A percentile compares a stretch with the other conserved stretches of the same genome.
Conservation (phyloP, 108 stramenopile genomes). For the Conticribra weissflogii region DNA sequence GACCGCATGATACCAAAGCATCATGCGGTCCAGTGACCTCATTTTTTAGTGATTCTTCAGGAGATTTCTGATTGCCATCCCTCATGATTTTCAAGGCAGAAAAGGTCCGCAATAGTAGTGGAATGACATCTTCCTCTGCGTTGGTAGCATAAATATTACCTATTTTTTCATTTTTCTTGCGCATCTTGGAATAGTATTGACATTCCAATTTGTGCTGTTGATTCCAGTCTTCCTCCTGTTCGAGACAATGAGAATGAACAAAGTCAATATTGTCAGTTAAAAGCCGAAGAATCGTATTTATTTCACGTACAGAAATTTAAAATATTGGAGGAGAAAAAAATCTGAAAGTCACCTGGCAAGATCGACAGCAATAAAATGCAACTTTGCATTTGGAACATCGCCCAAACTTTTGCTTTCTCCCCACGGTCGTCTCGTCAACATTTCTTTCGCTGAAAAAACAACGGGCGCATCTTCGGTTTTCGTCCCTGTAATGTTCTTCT, state of each 20-base stretch:
- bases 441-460: slow-evolving; percentile 34
- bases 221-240: slow-evolving; percentile 34
- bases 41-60: too few species aligned
- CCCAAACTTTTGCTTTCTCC: slow-evolving; percentile 10
- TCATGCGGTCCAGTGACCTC: background rate
- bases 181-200: slow-evolving; percentile 33
- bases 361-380: slow-evolving; percentile 33
- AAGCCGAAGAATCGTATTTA: too few species aligned
- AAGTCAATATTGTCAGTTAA: too few species aligned
- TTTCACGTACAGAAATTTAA: background rate
- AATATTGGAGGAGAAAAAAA: background rate
- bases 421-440: slow-evolving; percentile 3
- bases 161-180: background rate
- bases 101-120: slow-evolving; percentile 33
- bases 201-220: slow-evolving; percentile 37
- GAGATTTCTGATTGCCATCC: slow-evolving; percentile 1
- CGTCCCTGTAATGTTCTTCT: slow-evolving; percentile 1
- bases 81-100: slow-evolving; percentile 15
- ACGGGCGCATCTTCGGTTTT: slow-evolving; percentile 21
- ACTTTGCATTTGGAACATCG: slow-evolving; percentile 34
- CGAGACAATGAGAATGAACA: background rate
- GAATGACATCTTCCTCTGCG: slow-evolving; percentile 38
- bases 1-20: slow-evolving; percentile 21
- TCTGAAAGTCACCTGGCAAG: slow-evolving; percentile 26
- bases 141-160: slow-evolving; percentile 1